Base-by-base conservation (phyloP, 192 early-diverging fungal species). In the Coemansia sp. region DNA sequence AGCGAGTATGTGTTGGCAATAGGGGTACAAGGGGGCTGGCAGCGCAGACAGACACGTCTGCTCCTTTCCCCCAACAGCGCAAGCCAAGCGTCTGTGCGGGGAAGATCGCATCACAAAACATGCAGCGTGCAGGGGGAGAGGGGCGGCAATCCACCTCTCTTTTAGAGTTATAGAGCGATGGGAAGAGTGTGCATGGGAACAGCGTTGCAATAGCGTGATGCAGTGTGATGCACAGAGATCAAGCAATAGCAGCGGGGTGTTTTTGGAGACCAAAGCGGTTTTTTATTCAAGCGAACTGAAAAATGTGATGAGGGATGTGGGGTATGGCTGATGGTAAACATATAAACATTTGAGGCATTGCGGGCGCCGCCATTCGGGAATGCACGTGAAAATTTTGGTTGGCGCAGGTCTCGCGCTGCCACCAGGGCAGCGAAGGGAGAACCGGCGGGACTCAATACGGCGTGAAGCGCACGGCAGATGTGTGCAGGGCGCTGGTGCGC, bases 391-490 rank as follows among this genome's bases (percentile, higher is more conserved):
- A 5, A 13, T 49, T 49, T 49, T 49, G 40, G 7, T 49, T 45
- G 12, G 35, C 35, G 35, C 18, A 45, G 46, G 46, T n/a, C n/a
- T n/a, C n/a, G n/a, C 23, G 46, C 20, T 49, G 53, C 53, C 53
- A 56, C 53, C 53, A 56, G 53, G 53, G 58, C 37, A 42, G 40
- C 20, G 25, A 13, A 34, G 33, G 58, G 25, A n/a, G 18, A 20
- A 21, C 30, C 34, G 23, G 51, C 51, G 49, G 29, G 21, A 26
- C 51, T 70, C 56, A 70, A 43, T 63, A 70, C 31, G 67, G 67
- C 58, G 61, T 52, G 30, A 35, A 70, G 67, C 61, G 67, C 35
- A 49, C 53, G 8, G 40, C 39, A n/a, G 67, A 49, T 21, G 63
- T 31, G 30, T 55, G 30, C 35, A 57, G 39, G 9, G 57, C 43